A percentile compares a stretch with the other conserved stretches of the same genome.
Conservation (phyloP, 2,329 filamentous ascomycete genomes). For the Pseudocercospora cruenta region DNA sequence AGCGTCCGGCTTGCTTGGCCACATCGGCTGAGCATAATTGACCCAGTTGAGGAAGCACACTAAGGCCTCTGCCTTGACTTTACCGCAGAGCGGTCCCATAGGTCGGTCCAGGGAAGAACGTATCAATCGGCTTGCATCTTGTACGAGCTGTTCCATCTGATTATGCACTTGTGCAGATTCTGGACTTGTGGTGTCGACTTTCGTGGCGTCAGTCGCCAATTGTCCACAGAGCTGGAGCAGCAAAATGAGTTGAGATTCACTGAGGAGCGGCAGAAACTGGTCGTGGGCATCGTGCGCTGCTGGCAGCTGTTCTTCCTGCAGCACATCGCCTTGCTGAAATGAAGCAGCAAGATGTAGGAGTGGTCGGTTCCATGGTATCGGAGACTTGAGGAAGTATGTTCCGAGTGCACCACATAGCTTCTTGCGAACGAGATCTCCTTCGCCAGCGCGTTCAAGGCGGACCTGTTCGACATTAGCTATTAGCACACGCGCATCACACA, state of each 20-base stretch:
- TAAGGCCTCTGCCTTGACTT: constrained; percentile 35
- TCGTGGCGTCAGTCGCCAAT: constrained; percentile 69
- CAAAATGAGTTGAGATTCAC: constrained; percentile 57
- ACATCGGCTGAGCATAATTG: constrained; percentile 69
- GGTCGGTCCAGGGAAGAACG: constrained; percentile 21
- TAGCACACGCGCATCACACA: neutral
- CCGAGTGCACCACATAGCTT: constrained; percentile 79
- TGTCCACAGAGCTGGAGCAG: constrained; percentile 67
- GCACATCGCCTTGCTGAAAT: constrained; percentile 32
- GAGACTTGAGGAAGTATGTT: constrained; percentile 74
- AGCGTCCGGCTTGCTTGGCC: constrained; percentile 60
- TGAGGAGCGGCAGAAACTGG: constrained; percentile 52
- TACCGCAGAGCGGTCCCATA: neutral
- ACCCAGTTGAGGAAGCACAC: constrained; percentile 63
- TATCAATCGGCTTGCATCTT: constrained; percentile 56
- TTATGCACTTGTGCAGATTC: constrained; percentile 35
- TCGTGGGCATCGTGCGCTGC: constrained; percentile 49
- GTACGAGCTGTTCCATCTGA: constrained; percentile 56
- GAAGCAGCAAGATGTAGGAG: constrained; percentile 45
- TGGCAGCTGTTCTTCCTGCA: constrained; percentile 37
- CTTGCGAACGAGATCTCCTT: constrained; percentile 65
- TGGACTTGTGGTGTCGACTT: constrained; percentile 56
- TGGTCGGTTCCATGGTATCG: constrained; percentile 67
- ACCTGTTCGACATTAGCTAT: constrained; percentile 17
- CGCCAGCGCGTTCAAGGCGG: constrained; percentile 54